Evolutionary conservation across 2,329 filamentous ascomycete genomes (phyloP).

Genomic region (Shiraia sp.): DNA sequence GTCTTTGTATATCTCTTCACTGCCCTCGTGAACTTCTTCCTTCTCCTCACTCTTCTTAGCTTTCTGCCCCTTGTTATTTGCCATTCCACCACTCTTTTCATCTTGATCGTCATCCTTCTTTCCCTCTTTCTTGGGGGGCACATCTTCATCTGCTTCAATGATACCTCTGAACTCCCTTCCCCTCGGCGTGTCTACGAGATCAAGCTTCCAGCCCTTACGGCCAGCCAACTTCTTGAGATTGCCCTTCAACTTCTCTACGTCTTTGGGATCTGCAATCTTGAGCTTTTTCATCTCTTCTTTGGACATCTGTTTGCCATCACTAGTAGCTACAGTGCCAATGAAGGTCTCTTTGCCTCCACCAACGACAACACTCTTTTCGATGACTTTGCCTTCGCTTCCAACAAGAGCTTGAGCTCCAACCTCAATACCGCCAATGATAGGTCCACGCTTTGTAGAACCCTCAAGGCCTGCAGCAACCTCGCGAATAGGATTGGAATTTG

Average conservation of each 20-base stretch:
- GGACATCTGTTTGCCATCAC: slow-evolving; percentile 66
- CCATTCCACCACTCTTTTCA: slow-evolving; percentile 53
- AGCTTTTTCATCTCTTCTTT: slow-evolving; percentile 70
- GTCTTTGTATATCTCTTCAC: slow-evolving; percentile 48
- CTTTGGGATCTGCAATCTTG: slow-evolving; percentile 63
- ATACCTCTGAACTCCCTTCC: slow-evolving; percentile 71
- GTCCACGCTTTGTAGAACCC: slow-evolving; percentile 41
- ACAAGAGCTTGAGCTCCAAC: slow-evolving; percentile 62
- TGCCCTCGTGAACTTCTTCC: slow-evolving; percentile 34
- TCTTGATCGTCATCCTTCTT: slow-evolving; percentile 23
- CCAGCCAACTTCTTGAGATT: slow-evolving; percentile 71
- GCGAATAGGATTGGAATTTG: slow-evolving; percentile 39
- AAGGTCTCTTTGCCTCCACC: slow-evolving; percentile 58
- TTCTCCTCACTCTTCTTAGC: slow-evolving; percentile 28
- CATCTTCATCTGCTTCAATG: slow-evolving; percentile 62
- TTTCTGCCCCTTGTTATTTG: slow-evolving; percentile 16
- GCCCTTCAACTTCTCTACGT: slow-evolving; percentile 70
- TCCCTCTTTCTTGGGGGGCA: slow-evolving; percentile 39
- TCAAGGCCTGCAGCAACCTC: slow-evolving; percentile 35
- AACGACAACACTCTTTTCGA: slow-evolving; percentile 57
- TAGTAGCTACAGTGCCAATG: slow-evolving; percentile 56
- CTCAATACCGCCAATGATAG: slow-evolving; percentile 61
- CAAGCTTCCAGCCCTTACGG: slow-evolving; percentile 76
- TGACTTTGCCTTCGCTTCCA: slow-evolving; percentile 58
- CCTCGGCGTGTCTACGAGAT: slow-evolving; percentile 72